Percentiles rank a stretch among this genome's conserved stretches.
Evolutionary conservation across 2,329 filamentous ascomycete genomes (phyloP).

Genomic region (Neonectria magnoliae): DNA sequence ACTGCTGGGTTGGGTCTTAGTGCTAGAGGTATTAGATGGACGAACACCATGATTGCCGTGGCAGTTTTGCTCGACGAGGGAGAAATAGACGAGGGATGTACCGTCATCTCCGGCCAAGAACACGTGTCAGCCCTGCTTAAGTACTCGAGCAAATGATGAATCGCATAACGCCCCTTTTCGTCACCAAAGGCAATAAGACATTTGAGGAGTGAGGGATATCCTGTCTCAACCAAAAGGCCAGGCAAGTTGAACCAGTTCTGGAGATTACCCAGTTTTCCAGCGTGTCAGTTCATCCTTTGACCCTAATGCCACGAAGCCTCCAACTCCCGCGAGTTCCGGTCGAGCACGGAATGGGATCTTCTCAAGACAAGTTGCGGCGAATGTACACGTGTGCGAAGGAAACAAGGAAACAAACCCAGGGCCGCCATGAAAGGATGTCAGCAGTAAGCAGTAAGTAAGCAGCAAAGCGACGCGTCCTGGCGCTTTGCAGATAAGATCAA

Average conservation of each 20-base stretch:
- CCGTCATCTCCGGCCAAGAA: background rate
- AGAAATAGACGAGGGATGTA: background rate
- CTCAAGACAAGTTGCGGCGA: conserved; percentile 5
- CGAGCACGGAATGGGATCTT: conserved; percentile 1
- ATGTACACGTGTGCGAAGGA: background rate
- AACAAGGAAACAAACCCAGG: background rate
- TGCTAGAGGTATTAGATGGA: background rate
- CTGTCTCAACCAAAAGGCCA: background rate
- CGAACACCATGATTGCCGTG: background rate
- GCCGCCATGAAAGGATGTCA: background rate
- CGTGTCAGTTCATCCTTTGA: background rate
- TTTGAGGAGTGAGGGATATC: background rate
- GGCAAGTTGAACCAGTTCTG: background rate
- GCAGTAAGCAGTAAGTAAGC: background rate
- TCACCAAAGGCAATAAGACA: background rate
- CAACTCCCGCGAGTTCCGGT: conserved; percentile 18
- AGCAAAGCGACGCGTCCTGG: background rate
- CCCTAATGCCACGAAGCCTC: background rate
- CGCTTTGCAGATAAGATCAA: too few species aligned
- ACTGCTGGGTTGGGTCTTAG: background rate
- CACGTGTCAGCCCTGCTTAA: background rate
- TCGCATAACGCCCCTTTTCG: background rate
- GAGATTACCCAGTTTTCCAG: background rate
- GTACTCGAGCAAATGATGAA: background rate
- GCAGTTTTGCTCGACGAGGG: background rate